These are phyloP conservation scores for Thielaviopsis musarum DNA, from an alignment of 2,329 filamentous ascomycete genomes.

Conservation along the genomic window DNA sequence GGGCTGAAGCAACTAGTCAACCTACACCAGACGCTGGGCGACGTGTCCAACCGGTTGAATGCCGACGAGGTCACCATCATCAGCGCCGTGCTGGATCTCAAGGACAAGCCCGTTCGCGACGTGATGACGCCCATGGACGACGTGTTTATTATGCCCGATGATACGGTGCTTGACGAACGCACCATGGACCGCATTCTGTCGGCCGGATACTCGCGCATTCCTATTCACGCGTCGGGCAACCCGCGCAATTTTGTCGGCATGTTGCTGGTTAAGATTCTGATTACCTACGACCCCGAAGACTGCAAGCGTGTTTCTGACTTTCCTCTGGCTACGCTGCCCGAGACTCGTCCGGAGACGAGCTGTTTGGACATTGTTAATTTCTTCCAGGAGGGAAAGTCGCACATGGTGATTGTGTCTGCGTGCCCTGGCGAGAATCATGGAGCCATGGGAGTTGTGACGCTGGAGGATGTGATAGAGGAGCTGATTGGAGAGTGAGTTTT, in stretches of 20 bases:
- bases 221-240: conserved; percentile 77
- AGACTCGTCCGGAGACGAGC: conserved; percentile 87
- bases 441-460: conserved; percentile 79
- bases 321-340: conserved; percentile 79
- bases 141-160: conserved; percentile 91
- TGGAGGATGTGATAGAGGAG: conserved; percentile 97
- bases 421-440: conserved; percentile 78
- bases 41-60: conserved; percentile 76
- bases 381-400: conserved; percentile 97
- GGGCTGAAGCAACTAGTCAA: conserved; percentile 93
- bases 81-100: conserved; percentile 86
- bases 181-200: conserved; percentile 91
- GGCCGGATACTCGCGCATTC: conserved; percentile 89
- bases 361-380: conserved; percentile 98
- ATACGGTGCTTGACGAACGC: conserved; percentile 78
- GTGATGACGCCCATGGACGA: conserved; percentile 99
- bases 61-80: conserved; percentile 98
- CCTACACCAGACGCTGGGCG: conserved; percentile 78
- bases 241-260: conserved; percentile 85
- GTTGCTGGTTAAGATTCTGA: conserved; percentile 95
- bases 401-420: conserved; percentile 94
- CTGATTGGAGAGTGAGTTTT: conserved; percentile 79
- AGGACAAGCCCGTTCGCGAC: conserved; percentile 83
- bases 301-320: conserved; percentile 76
- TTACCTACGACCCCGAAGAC: conserved; percentile 96